Evolutionary conservation across 2,329 filamentous ascomycete genomes (phyloP).

Genomic region (Colletotrichum noveboracense): DNA sequence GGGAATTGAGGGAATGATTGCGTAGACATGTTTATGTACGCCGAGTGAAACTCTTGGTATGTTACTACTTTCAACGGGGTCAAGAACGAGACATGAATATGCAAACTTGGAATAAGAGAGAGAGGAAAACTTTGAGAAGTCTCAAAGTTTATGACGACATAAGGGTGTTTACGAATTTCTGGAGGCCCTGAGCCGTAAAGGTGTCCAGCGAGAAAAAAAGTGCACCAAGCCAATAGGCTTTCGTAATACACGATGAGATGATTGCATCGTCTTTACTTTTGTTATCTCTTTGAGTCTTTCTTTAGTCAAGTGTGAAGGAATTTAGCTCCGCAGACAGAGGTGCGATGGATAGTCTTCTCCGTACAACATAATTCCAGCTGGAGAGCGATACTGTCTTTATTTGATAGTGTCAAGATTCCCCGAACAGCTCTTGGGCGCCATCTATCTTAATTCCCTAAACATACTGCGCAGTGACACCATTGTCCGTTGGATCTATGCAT

Average conservation of each 20-base stretch:
- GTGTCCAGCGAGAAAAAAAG: neutral
- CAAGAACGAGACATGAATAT: no score
- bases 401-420: neutral
- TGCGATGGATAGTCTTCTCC: fast-evolving
- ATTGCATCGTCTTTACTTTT: neutral
- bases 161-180: neutral
- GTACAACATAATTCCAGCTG: neutral
- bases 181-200: neutral
- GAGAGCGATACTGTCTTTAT: fast-evolving
- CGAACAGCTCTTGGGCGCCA: neutral
- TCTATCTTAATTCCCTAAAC: neutral
- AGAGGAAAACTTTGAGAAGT: neutral
- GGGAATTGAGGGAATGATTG: neutral
- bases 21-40: neutral
- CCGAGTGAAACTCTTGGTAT: neutral
- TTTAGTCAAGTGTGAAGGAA: fast-evolving
- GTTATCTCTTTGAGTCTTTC: neutral
- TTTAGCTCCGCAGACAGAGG: no score
- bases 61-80: fast-evolving
- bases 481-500: neutral
- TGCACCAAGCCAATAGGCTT: neutral
- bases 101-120: neutral
- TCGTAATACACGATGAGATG: neutral
- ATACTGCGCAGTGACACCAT: neutral
- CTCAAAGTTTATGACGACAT: no score